phyloP scores from a whole-genome alignment of 148 eudicot genomes.

The Persicaria tinctoria region DNA sequence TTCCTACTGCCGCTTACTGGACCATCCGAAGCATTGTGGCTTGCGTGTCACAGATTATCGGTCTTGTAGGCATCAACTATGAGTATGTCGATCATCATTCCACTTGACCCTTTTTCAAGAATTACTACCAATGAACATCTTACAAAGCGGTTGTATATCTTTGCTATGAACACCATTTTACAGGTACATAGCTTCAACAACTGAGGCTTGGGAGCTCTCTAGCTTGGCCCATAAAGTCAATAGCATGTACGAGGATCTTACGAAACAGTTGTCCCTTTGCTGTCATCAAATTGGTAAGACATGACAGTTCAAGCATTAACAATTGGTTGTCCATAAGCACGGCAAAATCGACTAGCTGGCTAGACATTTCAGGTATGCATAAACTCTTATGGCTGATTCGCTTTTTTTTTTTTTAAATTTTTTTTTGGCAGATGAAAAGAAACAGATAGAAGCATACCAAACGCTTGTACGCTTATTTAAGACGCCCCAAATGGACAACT shows the following conservation, averaged over 20 bases:
- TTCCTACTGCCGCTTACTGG: slow-evolving; percentile 71
- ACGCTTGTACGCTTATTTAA: slow-evolving; percentile 34
- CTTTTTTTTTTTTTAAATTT: neutral
- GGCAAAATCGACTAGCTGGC: too few species aligned
- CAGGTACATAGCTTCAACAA: slow-evolving; percentile 50
- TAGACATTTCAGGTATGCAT: neutral
- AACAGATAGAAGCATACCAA: slow-evolving; percentile 41
- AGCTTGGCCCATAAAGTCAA: slow-evolving; percentile 63
- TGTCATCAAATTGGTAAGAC: slow-evolving; percentile 45
- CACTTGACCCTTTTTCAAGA: neutral
- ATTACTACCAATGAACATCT: neutral
- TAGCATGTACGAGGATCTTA: slow-evolving; percentile 49
- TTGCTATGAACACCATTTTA: neutral
- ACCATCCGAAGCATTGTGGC: slow-evolving; percentile 54
- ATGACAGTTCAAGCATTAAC: neutral
- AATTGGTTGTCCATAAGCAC: neutral
- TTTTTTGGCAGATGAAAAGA: slow-evolving; percentile 45
- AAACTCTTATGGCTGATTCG: neutral
- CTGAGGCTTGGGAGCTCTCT: slow-evolving; percentile 76
- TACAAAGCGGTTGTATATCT: neutral
- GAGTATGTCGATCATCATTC: slow-evolving; percentile 38
- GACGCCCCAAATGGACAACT: slow-evolving; percentile 61
- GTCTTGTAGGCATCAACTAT: slow-evolving; percentile 50
- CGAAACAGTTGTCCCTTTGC: slow-evolving; percentile 39
- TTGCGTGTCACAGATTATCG: slow-evolving; percentile 52